Base-by-base conservation (phyloP, 2,329 filamentous ascomycete genomes). In the Colletotrichum noveboracense region DNA sequence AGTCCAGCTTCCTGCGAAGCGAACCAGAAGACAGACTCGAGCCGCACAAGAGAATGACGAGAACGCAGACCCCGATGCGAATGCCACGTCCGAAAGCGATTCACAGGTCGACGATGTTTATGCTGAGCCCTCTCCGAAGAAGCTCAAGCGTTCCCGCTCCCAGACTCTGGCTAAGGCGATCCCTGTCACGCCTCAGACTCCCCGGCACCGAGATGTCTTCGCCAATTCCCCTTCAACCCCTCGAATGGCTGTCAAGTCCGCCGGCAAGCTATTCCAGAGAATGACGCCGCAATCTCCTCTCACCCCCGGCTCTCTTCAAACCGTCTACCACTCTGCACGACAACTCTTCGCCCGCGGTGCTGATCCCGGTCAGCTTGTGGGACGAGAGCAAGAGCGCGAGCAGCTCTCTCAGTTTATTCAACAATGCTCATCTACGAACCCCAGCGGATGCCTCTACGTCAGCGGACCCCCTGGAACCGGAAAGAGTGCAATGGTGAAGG, bases 381-480 rank as follows among this genome's bases (percentile, higher is more conserved):
- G 96, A 65, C 93, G 96, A 61, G 95, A 98, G 34, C 86, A 90
- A 81, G 88, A 93, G 81, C 88, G 91, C 55, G 86, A 89, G 16
- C 93, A 96, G 78, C 86, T 98, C 38, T 86, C 88, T 14, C 84
- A 82, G 0, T 98, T 98, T 81, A 89, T 98, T 66, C 87, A 91
- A 52, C 89, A 90, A 66, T 92, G 92, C 79, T 86, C 93, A 7
- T 87, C 90, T 10, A 84, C 90, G 21, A 88, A 87, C 13, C 91
- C 90, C 5, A 93, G 93, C 69, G 96, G 96, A 69, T 98, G 96
- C 82, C 90, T 98, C 67, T 99, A 99, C 82, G 94, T 99, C 79
- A 98, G 96, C 79, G 97, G 97, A 0, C 97, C 97, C 6, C 97
- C 97, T 3, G 97, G 97, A 13, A 99, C 97, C 0, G 97, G 97